Percentiles rank a stretch among this genome's conserved stretches.
phyloP scores from a whole-genome alignment of 164 flowering plant genomes.

The Warburgia ugandensis region DNA sequence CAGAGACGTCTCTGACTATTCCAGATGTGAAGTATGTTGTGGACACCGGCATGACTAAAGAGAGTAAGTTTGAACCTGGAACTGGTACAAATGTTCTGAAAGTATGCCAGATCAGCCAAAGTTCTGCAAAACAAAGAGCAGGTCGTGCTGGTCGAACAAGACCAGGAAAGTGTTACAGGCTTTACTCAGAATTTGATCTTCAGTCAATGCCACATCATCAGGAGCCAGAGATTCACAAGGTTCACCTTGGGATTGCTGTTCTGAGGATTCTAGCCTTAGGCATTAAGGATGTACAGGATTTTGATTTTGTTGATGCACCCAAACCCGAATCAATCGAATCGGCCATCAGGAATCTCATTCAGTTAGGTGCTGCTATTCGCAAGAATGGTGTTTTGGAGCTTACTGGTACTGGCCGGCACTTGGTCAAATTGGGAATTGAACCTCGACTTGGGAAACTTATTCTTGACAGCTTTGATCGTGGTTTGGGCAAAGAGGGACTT shows the following conservation, averaged over 20 bases:
- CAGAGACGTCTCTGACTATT: constrained; percentile 95
- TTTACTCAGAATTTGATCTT: constrained; percentile 60
- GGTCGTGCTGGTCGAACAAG: constrained; percentile 98
- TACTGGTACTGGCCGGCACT: constrained; percentile 45
- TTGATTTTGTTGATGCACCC: constrained; percentile 94
- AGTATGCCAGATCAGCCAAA: constrained; percentile 67
- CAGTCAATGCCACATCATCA: constrained; percentile 50
- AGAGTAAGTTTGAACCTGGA: constrained; percentile 70
- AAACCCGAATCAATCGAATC: constrained; percentile 61
- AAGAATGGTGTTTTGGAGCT: constrained; percentile 39
- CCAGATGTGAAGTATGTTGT: constrained; percentile 90
- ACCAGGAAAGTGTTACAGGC: constrained; percentile 84
- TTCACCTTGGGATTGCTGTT: constrained; percentile 93
- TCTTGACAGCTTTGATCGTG: constrained; percentile 35
- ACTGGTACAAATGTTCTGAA: constrained; percentile 85
- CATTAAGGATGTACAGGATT: constrained; percentile 44
- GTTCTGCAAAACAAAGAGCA: constrained; percentile 90
- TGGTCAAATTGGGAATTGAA: constrained; percentile 84
- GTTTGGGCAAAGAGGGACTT: constrained; percentile 73
- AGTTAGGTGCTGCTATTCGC: constrained; percentile 57
- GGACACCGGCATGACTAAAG: constrained; percentile 88
- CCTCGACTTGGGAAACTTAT: constrained; percentile 89
- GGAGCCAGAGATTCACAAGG: constrained; percentile 88
- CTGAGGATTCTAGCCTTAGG: constrained; percentile 80
- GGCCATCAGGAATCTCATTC: constrained; percentile 80